Evolutionary conservation across 768 basidiomycete species (phyloP), one percentile per base, ranked within the genome.

Genomic region (Galerina sulciceps): DNA sequence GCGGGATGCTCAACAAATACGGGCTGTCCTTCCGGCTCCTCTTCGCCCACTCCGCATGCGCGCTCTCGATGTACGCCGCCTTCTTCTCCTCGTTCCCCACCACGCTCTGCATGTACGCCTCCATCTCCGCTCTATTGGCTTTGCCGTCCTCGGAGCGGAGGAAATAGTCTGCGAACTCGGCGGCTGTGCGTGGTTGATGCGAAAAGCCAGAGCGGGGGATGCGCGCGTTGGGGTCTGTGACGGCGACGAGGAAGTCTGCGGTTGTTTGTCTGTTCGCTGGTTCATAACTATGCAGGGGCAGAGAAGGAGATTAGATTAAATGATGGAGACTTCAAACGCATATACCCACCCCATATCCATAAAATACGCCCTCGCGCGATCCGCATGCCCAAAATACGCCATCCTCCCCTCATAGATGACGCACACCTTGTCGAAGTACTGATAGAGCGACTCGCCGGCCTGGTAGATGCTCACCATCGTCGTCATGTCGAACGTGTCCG

Each of bases 401-500:
- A 89, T 87, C 36, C 79, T 75, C 3, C 91, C 89, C 57, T 88
- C 88, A 72, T 88, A 84, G 66, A 94, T 81, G 36, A 93, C 84
- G 68, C 88, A 86, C 35, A 93, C 89, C 69, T 93, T 91, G 80
- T 93, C 90, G 67, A 93, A 94, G 42, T 81, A 75, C 18, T 81
- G 58, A 58, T 86, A 88, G 0, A 89, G 68, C 2, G 78, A 78
- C 68, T 93, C 90, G 55, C 88, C 87, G 8, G 90, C 93, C 72
- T 94, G 93, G 72, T 94, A 94, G 37, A 95, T 84, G 0, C 90
- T 88, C n/a, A 91, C 89, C 57, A 94, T 81, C 0, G 88, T 91
- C 0, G 88, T 76, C 15, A 71, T 58, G n/a, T 74, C 68, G 54
- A 76, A 76, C 3, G 81, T 75, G 64, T 91, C 86, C 0, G 90